Evolutionary conservation across 108 stramenopile genomes (phyloP), one percentile per base, ranked within the genome.

Genomic region (Nitzschia sp.): DNA sequence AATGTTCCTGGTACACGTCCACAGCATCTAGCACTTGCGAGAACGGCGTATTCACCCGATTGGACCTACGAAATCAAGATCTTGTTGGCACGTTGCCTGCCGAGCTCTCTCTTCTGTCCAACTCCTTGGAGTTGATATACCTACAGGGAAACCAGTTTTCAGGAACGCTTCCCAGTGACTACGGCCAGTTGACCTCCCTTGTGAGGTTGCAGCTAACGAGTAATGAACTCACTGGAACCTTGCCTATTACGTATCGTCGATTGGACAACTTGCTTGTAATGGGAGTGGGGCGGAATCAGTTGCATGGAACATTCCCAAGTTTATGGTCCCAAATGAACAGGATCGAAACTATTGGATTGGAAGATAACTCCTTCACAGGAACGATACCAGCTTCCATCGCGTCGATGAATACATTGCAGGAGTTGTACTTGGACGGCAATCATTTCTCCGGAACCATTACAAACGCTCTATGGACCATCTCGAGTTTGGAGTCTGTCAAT

Each of bases 71-170:
- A 39, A 50, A 61, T 40, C 46, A 48, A 15, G 43, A 21, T 11
- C 51, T 74, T n/a, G 51, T 34, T 21, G 73, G 73, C 15, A 52
- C 57, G 7, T 39, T 74, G 12, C 65, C 66, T 6, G 9, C 56
- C 21, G 73, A 74, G 25, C 26, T 74, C 1, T 25, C 63, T n/a
- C 44, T 74, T 7, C 38, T 74, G 3, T 60, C 73, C 48, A 53
- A 59, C 38, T 53, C 63, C 8, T n/a, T 74, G 26, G 10, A 42
- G 46, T 24, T 60, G 7, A 51, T 88, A 37, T 80, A 82, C 71
- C 63, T 88, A 56, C 80, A 80, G 0, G 72, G 68, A 20, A 88
- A 88, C 58, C 77, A 78, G 22, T 12, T 88, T 12, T 41, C 70
- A 21, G 87, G 87, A 37, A 70, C 66, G n/a, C 37, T 88, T 6